Conservation (phyloP, 1,139 yeast species). For the Candida tunisiensis region DNA sequence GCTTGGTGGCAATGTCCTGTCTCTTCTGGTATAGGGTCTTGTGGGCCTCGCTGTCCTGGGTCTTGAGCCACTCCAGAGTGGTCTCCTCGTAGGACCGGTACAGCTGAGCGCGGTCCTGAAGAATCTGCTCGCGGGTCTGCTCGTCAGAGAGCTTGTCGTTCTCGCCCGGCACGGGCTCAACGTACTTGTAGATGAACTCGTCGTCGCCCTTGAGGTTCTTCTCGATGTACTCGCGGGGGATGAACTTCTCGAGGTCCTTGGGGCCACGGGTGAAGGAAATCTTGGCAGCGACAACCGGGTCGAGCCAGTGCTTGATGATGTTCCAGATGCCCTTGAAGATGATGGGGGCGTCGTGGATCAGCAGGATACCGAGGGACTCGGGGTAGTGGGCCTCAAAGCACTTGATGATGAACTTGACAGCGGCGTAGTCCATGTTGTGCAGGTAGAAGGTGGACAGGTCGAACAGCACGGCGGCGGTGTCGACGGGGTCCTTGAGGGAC, state of each 20-base stretch:
- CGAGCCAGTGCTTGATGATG: conserved; percentile 70
- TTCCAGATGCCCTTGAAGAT: conserved; percentile 78
- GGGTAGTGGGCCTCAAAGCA: conserved; percentile 84
- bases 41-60: conserved; percentile 25
- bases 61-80: conserved; percentile 55
- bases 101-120: conserved; percentile 31
- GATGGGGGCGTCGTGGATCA: conserved; percentile 87
- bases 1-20: conserved; percentile 28
- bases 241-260: conserved; percentile 40
- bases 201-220: conserved; percentile 51
- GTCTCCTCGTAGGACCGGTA: conserved; percentile 27
- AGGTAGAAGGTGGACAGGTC: conserved; percentile 62
- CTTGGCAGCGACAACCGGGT: conserved; percentile 76
- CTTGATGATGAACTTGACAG: conserved; percentile 61
- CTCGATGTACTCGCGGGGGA: conserved; percentile 39
- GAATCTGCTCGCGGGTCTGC: conserved; percentile 24
- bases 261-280: conserved; percentile 50
- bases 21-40: conserved; percentile 24
- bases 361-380: conserved; percentile 57
- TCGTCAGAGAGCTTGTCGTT: conserved; percentile 26
- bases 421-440: conserved; percentile 69
- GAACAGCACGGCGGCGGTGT: conserved; percentile 57
- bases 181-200: conserved; percentile 34
- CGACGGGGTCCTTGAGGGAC: conserved; percentile 43
- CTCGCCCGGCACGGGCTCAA: conserved; percentile 36